phyloP scores from a whole-genome alignment of 352 stramenopile species.

The Phytophthora cryptogea region DNA sequence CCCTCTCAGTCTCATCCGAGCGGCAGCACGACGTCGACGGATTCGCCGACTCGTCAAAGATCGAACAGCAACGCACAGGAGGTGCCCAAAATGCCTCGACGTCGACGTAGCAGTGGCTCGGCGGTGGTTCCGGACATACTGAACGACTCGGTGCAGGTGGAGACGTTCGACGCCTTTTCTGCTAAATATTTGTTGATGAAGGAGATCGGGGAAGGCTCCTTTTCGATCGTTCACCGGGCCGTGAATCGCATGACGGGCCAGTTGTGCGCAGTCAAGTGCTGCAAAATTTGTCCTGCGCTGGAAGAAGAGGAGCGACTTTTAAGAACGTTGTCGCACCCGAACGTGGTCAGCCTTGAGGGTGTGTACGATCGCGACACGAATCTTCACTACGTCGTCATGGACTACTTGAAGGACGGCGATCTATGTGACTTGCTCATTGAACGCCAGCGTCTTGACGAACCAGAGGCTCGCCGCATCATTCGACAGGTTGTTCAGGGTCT shows the following conservation, averaged over 20 bases:
- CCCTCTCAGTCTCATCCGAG: not conserved
- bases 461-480: constrained; percentile 61
- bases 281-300: constrained; percentile 61
- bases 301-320: constrained; percentile 78
- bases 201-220: constrained; percentile 84
- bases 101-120: constrained; percentile 4
- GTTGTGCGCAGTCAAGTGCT: constrained; percentile 79
- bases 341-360: constrained; percentile 68
- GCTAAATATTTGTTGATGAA: constrained; percentile 75
- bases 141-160: constrained; percentile 18
- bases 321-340: constrained; percentile 62
- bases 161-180: constrained; percentile 43
- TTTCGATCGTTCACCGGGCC: constrained; percentile 81
- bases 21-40: not conserved
- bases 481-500: constrained; percentile 61
- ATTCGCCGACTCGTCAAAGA: not conserved
- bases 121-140: not conserved
- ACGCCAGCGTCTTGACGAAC: constrained; percentile 59
- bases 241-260: constrained; percentile 69
- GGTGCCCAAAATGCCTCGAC: constrained; percentile 13
- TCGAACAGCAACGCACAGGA: constrained; percentile 3
- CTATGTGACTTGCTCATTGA: constrained; percentile 78
- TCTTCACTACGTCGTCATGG: constrained; percentile 86
- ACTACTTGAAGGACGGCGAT: constrained; percentile 78
- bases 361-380: constrained; percentile 66